Evolutionary conservation across 805 yeast species (phyloP), one percentile per base, ranked within the genome.

Genomic region (Candida pini): DNA sequence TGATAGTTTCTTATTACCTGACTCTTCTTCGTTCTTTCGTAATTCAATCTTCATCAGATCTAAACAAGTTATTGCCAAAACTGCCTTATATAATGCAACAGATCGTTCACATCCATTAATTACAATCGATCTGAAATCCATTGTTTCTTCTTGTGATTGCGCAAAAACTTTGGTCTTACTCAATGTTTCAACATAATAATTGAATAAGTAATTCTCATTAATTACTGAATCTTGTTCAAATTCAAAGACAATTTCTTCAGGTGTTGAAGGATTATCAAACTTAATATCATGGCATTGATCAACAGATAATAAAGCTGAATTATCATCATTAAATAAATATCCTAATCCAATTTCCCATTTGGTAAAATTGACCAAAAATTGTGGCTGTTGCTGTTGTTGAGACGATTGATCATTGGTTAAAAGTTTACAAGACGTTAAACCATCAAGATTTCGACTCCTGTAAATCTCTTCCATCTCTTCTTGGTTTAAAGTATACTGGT

Each of bases 61-160:
- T 22, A 44, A 30, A 6, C 51, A 41, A 6, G 48, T 33, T n/a
- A 48, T 21, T 6, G 54, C 54, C 12, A 52, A 35, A 10, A 45
- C 47, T 5, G 50, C 31, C 4, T 39, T 25, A 15, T 36, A 39
- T 7, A 53, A 36, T 6, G 54, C 43, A 9, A 47, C 38, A 4
- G 44, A 47, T 9, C 31, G 37, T 10, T 33, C 16, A 34, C 54
- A 43, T 21, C 43, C 40, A 3, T 54, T 53, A 3, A 52, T 45
- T 7, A 52, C 43, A 1, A 50, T 31, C 6, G 44, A 33, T 21
- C 39, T 42, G 25, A 52, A 52, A 25, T 46, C 56, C 33, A 52
- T 50, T 6, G 20, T 15, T 3, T 44, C 32, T n/a, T 34, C 16
- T 12, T 40, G 45, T 10, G 35, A 30, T 16, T 34, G 36, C 4